Evolutionary conservation across 2,329 filamentous ascomycete genomes (phyloP).

Genomic region (Fusarium scirpi): DNA sequence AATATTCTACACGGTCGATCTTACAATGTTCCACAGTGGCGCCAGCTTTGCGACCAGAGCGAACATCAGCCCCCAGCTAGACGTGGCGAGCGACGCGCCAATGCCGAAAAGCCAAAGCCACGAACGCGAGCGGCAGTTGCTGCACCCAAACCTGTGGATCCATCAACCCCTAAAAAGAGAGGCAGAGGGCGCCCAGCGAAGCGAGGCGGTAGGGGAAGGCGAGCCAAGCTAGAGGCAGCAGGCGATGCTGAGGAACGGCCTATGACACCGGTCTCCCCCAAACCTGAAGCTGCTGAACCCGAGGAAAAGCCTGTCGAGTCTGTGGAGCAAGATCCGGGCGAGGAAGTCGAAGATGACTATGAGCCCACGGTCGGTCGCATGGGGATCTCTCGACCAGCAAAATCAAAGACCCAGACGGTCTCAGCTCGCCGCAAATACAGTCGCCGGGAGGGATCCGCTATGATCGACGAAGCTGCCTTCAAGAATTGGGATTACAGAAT

Average conservation of each 20-base stretch:
- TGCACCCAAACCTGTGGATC: slow-evolving; percentile 48
- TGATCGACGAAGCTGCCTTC: slow-evolving; percentile 90
- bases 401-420: slow-evolving; percentile 77
- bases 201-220: slow-evolving; percentile 51
- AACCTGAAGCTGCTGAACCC: slow-evolving; percentile 52
- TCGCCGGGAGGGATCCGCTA: slow-evolving; percentile 79
- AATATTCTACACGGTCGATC: slow-evolving; percentile 96
- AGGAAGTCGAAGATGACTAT: slow-evolving; percentile 60
- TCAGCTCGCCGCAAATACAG: slow-evolving; percentile 90
- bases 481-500: slow-evolving; percentile 91
- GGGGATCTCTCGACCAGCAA: slow-evolving; percentile 63
- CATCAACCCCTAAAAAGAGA: slow-evolving; percentile 55
- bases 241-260: slow-evolving; percentile 64
- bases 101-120: slow-evolving; percentile 65
- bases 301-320: slow-evolving; percentile 58
- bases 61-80: slow-evolving; percentile 95
- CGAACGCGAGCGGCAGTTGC: slow-evolving; percentile 53
- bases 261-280: slow-evolving; percentile 70
- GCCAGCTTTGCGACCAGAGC: slow-evolving; percentile 89
- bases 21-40: slow-evolving; percentile 98
- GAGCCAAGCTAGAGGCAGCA: slow-evolving; percentile 54
- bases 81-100: slow-evolving; percentile 82
- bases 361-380: slow-evolving; percentile 57
- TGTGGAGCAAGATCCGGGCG: slow-evolving; percentile 61
- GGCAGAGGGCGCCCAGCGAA: slow-evolving; percentile 57